A percentile compares a stretch with the other conserved stretches of the same genome.
phyloP scores from a whole-genome alignment of 2,329 filamentous ascomycete genomes.

The Nigrograna mackinnonii region DNA sequence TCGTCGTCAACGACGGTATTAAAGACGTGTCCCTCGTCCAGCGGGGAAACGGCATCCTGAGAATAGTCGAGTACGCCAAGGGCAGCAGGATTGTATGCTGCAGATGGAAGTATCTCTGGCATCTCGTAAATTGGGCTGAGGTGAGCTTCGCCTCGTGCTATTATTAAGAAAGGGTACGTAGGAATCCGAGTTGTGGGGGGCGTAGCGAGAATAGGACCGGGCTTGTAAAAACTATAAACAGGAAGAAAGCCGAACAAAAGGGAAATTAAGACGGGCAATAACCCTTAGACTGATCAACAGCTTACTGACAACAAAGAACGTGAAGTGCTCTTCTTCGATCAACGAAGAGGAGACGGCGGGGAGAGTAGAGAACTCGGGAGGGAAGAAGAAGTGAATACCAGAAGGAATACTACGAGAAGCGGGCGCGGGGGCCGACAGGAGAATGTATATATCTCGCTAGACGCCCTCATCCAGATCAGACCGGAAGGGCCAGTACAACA shows the following conservation, averaged over 20 bases:
- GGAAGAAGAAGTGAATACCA: constrained; percentile 39
- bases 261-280: constrained; percentile 36
- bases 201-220: constrained; percentile 16
- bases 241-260: constrained; percentile 17
- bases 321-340: constrained; percentile 45
- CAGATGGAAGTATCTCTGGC: constrained; percentile 50
- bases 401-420: constrained; percentile 20
- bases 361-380: constrained; percentile 27
- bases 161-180: constrained; percentile 37
- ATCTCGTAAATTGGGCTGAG: constrained; percentile 46
- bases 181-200: constrained; percentile 29
- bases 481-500: constrained; percentile 23
- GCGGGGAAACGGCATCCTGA: constrained; percentile 49
- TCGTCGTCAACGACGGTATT: constrained; percentile 65
- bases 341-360: constrained; percentile 43
- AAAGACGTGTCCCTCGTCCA: constrained; percentile 61
- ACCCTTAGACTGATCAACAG: constrained; percentile 51
- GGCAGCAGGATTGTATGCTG: constrained; percentile 49
- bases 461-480: constrained; percentile 26
- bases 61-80: constrained; percentile 27
- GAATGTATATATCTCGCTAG: constrained; percentile 40
- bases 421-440: constrained; percentile 27
- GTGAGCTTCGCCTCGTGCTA: constrained; percentile 41
- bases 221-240: constrained; percentile 21
- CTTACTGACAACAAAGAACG: constrained; percentile 34